Percentiles rank a stretch among this genome's conserved stretches.
Evolutionary conservation across 2,329 filamentous ascomycete genomes (phyloP).

Genomic region (Magnaporthales sp.): DNA sequence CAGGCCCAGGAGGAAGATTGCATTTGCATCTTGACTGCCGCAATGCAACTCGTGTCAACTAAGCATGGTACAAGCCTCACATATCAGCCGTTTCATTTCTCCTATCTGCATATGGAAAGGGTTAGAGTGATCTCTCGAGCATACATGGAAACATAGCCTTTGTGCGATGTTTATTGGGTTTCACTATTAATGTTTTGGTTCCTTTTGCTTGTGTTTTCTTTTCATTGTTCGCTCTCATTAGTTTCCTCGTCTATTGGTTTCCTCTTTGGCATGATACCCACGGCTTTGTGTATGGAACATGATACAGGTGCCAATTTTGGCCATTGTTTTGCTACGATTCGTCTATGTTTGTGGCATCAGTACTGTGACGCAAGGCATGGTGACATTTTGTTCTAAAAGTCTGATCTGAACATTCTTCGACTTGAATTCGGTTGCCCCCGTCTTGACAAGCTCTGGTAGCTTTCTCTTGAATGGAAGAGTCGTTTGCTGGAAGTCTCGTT

Average conservation of each 20-base stretch:
- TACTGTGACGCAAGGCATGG: not conserved
- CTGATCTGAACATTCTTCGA: not conserved
- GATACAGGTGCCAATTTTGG: not conserved
- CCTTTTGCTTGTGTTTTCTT: slow-evolving; percentile 1
- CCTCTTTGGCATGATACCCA: slow-evolving; percentile 16
- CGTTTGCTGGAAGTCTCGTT: not conserved
- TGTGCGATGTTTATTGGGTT: not conserved
- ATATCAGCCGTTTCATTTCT: not conserved
- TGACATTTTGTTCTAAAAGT: not conserved
- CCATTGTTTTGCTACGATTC: not conserved
- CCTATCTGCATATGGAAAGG: not conserved
- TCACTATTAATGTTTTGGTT: slow-evolving; percentile 4
- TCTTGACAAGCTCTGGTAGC: not conserved
- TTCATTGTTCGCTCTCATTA: not conserved
- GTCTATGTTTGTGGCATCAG: not conserved
- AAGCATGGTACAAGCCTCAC: not conserved
- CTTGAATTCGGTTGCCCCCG: not conserved
- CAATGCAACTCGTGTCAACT: not conserved
- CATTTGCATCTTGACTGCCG: not conserved
- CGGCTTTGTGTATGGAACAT: slow-evolving; percentile 5
- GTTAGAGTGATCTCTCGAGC: not conserved
- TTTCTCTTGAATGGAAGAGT: not conserved
- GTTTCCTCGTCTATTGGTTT: slow-evolving; percentile 5
- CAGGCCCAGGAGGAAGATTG: slow-evolving; percentile 8
- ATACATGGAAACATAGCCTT: not conserved